Conservation (phyloP, 2,329 filamentous ascomycete species). For the Lasiodiplodia citricola region DNA sequence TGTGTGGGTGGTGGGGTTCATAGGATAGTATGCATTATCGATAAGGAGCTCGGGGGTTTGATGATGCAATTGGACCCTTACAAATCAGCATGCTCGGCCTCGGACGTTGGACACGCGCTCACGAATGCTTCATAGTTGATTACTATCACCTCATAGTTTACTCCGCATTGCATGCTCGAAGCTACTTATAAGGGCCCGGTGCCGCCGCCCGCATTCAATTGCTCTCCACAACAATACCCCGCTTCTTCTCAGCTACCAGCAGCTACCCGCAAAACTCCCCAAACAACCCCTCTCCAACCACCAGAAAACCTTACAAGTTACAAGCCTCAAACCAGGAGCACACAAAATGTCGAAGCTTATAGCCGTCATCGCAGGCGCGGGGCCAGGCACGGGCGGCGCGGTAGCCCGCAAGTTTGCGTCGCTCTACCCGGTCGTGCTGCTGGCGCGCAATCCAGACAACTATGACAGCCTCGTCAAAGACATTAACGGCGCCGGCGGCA, state of each 20-base stretch:
- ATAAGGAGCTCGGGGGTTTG: conserved; percentile 8
- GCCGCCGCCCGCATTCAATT: conserved; percentile 1
- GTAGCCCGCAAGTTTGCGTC: conserved; percentile 66
- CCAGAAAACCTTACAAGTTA: background rate
- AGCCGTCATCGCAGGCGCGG: conserved; percentile 73
- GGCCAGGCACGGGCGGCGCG: conserved; percentile 71
- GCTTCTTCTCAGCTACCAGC: background rate
- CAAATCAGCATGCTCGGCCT: conserved; percentile 24
- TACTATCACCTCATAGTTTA: conserved; percentile 14
- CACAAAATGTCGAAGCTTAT: conserved; percentile 52
- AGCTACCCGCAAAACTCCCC: background rate
- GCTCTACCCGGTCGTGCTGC: conserved; percentile 73
- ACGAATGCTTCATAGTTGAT: conserved; percentile 7
- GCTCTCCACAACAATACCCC: background rate
- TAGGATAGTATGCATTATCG: conserved; percentile 3
- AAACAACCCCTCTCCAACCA: background rate
- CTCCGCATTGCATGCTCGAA: background rate
- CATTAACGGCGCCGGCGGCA: conserved; percentile 70
- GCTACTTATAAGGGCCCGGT: background rate
- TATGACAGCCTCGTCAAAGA: conserved; percentile 71
- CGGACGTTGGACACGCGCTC: conserved; percentile 5
- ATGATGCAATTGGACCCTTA: conserved; percentile 25
- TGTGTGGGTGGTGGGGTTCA: too few relatives aligned
- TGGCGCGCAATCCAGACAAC: conserved; percentile 71
- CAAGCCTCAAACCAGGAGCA: background rate